Conservation (phyloP, 2,329 filamentous ascomycete genomes). For the Cryphonectria naterciae region DNA sequence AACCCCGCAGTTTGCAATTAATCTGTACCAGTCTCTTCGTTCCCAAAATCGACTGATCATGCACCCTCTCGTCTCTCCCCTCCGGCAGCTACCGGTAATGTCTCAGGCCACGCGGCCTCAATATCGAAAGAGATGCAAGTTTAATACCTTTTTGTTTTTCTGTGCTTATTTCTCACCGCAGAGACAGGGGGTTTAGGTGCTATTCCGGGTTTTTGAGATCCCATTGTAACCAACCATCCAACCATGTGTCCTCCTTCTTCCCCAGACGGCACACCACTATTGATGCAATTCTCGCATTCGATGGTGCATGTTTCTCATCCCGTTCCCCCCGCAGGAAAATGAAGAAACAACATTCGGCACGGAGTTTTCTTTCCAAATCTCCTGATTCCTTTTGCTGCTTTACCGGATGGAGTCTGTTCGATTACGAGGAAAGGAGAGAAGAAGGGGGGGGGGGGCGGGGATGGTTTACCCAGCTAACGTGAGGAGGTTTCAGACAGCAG, state of each 20-base stretch:
- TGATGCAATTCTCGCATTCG: background rate
- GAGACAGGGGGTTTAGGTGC: too few relatives aligned
- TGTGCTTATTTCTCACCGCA: background rate
- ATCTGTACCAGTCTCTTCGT: background rate
- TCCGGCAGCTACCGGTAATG: background rate
- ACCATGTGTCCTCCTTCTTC: background rate
- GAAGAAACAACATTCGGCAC: background rate
- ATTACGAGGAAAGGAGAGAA: background rate
- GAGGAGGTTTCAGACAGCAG: background rate
- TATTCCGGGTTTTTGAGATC: background rate
- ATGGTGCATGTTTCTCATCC: background rate
- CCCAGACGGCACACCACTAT: background rate
- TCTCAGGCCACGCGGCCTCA: conserved; percentile 3
- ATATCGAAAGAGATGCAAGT: background rate
- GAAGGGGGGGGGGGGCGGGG: too few relatives aligned
- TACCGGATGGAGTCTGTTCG: background rate
- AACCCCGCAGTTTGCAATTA: background rate
- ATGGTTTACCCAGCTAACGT: background rate
- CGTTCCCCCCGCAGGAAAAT: background rate
- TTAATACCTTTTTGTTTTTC: background rate
- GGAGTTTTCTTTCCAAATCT: background rate
- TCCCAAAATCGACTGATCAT: background rate
- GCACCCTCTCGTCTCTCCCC: background rate
- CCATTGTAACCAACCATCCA: background rate
- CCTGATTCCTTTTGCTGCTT: background rate